A percentile compares a stretch with the other conserved stretches of the same genome.
phyloP scores from a whole-genome alignment of 202 grass and related monocot species.

The Panicum hallii region DNA sequence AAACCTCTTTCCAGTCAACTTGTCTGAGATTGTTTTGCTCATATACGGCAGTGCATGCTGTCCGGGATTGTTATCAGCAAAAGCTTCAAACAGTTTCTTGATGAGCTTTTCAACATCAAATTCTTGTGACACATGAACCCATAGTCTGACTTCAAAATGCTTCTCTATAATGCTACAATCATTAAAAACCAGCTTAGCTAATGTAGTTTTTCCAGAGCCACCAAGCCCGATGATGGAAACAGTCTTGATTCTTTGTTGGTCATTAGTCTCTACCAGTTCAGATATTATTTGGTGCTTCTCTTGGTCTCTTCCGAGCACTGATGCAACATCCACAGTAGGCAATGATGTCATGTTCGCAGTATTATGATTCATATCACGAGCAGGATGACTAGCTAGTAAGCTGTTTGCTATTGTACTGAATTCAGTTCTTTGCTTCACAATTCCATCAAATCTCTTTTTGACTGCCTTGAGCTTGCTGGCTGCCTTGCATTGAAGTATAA shows the following conservation, averaged over 20 bases:
- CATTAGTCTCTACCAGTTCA: neutral
- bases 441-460: neutral
- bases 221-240: neutral
- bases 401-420: neutral
- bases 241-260: neutral
- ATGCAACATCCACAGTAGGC: neutral
- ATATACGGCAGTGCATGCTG: neutral
- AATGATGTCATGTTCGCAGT: neutral
- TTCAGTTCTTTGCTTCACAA: neutral
- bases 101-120: neutral
- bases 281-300: neutral
- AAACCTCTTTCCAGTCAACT: neutral
- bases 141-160: neutral
- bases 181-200: neutral
- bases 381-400: neutral
- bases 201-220: neutral
- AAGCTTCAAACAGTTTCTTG: neutral
- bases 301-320: neutral
- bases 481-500: neutral
- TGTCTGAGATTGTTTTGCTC: neutral
- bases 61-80: neutral
- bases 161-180: neutral
- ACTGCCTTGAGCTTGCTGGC: neutral
- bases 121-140: constrained; percentile 13
- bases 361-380: neutral